Evolutionary conservation across 352 stramenopile genomes (phyloP), one percentile per base, ranked within the genome.

Genomic region (Phytophthora sp.): DNA sequence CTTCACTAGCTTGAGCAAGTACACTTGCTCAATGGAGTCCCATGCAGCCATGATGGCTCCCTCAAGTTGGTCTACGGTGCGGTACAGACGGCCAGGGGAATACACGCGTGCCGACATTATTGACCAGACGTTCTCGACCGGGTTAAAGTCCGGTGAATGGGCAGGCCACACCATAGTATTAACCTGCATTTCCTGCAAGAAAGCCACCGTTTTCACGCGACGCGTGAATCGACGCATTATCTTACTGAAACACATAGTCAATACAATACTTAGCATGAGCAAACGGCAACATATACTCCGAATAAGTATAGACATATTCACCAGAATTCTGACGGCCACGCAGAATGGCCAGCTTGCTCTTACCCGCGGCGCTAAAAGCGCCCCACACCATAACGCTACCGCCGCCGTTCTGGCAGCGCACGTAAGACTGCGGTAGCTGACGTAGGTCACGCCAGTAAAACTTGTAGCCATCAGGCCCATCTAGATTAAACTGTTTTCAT

Each of bases 281-380:
- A 42, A 42, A 54, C 18, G 27, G 46, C 9, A 54, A 29, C 29
- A 54, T 41, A 29, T 42, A 54, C 29, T 54, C 46, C n/a, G 46
- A 54, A n/a, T 30, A 7, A 27, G 46, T 54, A 29, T 54, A 54
- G 8, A 53, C 26, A 27, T 53, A 53, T 12, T 26, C 7, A n/a
- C 45, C 26, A 23, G 33, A 39, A 15, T 39, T n/a, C n/a, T 39
- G 12, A 4, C 33, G 33, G n/a, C 33, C 33, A n/a, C 9, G 33
- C 33, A 39, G n/a, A 39, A 39, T 39, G 12, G 5, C 33, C 3
- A 39, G 33, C 33, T 39, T 39, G 33, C 33, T 39, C 33, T 39
- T 16, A 15, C 33, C 33, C n/a, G 13, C 12, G n/a, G 33, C 12
- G n/a, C n/a, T n/a, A n/a, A n/a, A n/a, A n/a, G 33, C 33, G n/a